Base-by-base conservation (phyloP, 179 eudicot genomes). In the Sideroxylon spinosum region DNA sequence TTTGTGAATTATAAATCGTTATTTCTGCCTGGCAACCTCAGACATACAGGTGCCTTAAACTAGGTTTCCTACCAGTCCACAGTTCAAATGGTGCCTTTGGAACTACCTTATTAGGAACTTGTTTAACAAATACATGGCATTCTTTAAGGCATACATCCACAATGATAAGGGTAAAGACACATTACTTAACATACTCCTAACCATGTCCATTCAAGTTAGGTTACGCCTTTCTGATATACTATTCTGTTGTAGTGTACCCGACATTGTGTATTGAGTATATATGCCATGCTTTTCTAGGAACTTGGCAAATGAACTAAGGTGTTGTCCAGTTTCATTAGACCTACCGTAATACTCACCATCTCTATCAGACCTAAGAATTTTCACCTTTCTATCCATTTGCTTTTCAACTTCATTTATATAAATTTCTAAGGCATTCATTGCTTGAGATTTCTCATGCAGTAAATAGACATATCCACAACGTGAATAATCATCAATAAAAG, bases 61-160 rank as follows among this genome's bases (percentile, higher is more conserved):
- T 71, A 61, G 71, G 71, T 71, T 71, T 71, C 61, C 75, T 71
- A 16, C 75, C 17, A n/a, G 37, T 73, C 76, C 76, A 53, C 61
- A 55, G 4, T 56, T 73, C 46, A 73, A 52, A 73, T 25, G 76
- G 64, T 14, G 76, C 55, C 19, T 73, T 73, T 50, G 63, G 64
- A 73, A 73, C 37, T 73, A 9, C 62, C 44, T 73, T 53, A 55
- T n/a, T 73, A 73, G 62, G 46, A 73, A 73, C 48, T 49, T 7
- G 14, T 70, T 70, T 70, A 70, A 70, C 25, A 70, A 48, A 70
- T 70, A 70, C 57, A 70, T 22, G 10, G 8, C 55, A 9, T 23
- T 70, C 53, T 44, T 44, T 46, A 70, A 44, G 6, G 76, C 76
- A 72, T 72, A 19, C 44, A 72, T 72, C 76, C 76, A 52, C 62